Evolutionary conservation across 805 yeast genomes (phyloP).

Genomic region (Candida broadrunensis): DNA sequence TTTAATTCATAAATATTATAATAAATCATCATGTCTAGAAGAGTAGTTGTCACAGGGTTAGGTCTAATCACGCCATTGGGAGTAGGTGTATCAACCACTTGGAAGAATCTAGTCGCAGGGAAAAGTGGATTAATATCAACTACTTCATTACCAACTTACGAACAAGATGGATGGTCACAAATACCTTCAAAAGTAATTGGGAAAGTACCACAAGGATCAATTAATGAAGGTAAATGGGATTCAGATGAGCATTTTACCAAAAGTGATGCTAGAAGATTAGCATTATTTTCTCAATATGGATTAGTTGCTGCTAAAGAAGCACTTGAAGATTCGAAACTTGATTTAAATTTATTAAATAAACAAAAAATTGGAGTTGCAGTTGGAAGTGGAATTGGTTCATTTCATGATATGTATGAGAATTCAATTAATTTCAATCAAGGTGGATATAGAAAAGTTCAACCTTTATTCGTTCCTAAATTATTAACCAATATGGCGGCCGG

Average conservation of each 20-base stretch:
- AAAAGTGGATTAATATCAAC: slow-evolving; percentile 63
- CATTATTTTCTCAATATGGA: slow-evolving; percentile 76
- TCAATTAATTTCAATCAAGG: slow-evolving; percentile 45
- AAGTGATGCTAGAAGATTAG: slow-evolving; percentile 57
- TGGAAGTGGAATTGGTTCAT: slow-evolving; percentile 91
- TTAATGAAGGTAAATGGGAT: slow-evolving; percentile 49
- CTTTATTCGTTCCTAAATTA: slow-evolving; percentile 80
- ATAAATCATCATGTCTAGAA: too few species aligned
- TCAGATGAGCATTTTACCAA: slow-evolving; percentile 46
- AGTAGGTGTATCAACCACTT: slow-evolving; percentile 52
- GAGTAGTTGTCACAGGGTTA: slow-evolving; percentile 91
- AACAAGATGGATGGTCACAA: slow-evolving; percentile 44
- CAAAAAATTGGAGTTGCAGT: slow-evolving; percentile 69
- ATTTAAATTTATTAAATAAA: slow-evolving; percentile 22
- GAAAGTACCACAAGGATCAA: slow-evolving; percentile 54
- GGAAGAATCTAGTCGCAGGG: slow-evolving; percentile 51
- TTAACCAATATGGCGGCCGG: slow-evolving; percentile 95
- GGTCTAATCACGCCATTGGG: slow-evolving; percentile 90
- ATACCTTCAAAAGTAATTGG: slow-evolving; percentile 79
- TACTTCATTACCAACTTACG: slow-evolving; percentile 31
- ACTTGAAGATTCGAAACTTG: slow-evolving; percentile 55
- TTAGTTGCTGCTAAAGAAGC: slow-evolving; percentile 78
- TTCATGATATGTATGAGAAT: slow-evolving; percentile 68
- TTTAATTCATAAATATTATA: too few species aligned
- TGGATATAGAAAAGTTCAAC: slow-evolving; percentile 70